Conservation (phyloP, 345 rosid genomes). For the Citrus glauca region DNA sequence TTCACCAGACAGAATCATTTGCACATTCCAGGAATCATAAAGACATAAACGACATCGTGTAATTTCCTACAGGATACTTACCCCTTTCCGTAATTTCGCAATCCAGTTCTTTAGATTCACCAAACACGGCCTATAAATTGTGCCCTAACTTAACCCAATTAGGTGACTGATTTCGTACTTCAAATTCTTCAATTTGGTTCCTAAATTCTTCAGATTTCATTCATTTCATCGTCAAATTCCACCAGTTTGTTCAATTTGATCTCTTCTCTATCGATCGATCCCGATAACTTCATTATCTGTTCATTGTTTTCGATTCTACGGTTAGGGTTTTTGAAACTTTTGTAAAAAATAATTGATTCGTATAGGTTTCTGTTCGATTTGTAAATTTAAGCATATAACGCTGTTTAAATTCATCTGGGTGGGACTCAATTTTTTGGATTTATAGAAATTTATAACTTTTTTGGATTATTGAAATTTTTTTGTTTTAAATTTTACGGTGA, state of each 20-base stretch:
- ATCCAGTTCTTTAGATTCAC: neutral
- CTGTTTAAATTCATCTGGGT: slow-evolving; percentile 11
- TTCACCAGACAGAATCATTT: neutral
- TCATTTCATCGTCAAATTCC: neutral
- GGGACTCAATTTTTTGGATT: neutral
- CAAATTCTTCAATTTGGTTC: neutral
- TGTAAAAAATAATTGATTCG: neutral
- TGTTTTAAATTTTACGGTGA: neutral
- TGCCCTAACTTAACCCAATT: slow-evolving; percentile 15
- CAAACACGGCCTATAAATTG: slow-evolving; percentile 16
- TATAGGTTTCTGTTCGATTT: slow-evolving; percentile 14
- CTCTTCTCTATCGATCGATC: slow-evolving; percentile 16
- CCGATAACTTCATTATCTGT: neutral
- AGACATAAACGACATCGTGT: slow-evolving; percentile 16
- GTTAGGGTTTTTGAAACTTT: slow-evolving; percentile 31
- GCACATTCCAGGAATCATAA: slow-evolving; percentile 3
- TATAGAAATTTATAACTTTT: neutral
- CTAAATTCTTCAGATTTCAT: neutral
- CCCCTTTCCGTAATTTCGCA: slow-evolving; percentile 15
- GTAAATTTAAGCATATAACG: neutral
- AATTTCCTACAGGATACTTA: slow-evolving; percentile 4
- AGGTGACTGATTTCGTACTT: neutral
- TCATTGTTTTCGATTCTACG: slow-evolving; percentile 24
- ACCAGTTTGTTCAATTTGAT: neutral
- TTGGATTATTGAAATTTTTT: neutral